These are phyloP conservation scores for Ascochyta lentis DNA, from an alignment of 2,329 filamentous ascomycete species.

Conservation along the genomic window DNA sequence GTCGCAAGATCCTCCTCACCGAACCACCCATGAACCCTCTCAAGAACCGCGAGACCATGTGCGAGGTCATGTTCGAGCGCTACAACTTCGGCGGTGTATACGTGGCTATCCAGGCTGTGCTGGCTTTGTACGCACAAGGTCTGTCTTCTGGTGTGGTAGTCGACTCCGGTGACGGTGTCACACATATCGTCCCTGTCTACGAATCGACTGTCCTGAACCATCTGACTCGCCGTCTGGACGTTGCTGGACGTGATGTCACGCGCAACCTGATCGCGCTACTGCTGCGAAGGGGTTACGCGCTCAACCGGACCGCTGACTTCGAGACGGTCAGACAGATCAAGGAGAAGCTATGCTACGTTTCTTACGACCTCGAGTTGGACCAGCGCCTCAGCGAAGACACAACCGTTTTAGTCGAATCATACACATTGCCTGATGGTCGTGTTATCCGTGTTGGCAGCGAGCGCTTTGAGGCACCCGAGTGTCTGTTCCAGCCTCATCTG, in stretches of 20 bases:
- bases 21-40: constrained; percentile 98
- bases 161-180: constrained; percentile 97
- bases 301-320: constrained; percentile 98
- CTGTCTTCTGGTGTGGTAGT: constrained; percentile 86
- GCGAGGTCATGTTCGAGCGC: constrained; percentile 98
- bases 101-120: constrained; percentile 95
- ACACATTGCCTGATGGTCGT: constrained; percentile 94
- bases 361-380: constrained; percentile 95
- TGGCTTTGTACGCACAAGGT: constrained; percentile 97
- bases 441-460: constrained; percentile 96
- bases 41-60: constrained; percentile 97
- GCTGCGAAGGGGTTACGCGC: constrained; percentile 89
- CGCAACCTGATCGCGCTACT: constrained; percentile 96
- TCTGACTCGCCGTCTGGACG: constrained; percentile 89
- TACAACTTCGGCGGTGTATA: constrained; percentile 97
- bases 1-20: constrained; percentile 95
- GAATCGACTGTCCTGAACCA: constrained; percentile 98
- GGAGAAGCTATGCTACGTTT: constrained; percentile 99
- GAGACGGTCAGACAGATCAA: constrained; percentile 98
- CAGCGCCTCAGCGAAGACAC: constrained; percentile 96
- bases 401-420: constrained; percentile 94
- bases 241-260: constrained; percentile 96
- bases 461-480: constrained; percentile 97
- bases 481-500: constrained; percentile 96
- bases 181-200: constrained; percentile 98